phyloP scores from a whole-genome alignment of 371 early-diverging fungal genomes.

The Mortierella sp. region DNA sequence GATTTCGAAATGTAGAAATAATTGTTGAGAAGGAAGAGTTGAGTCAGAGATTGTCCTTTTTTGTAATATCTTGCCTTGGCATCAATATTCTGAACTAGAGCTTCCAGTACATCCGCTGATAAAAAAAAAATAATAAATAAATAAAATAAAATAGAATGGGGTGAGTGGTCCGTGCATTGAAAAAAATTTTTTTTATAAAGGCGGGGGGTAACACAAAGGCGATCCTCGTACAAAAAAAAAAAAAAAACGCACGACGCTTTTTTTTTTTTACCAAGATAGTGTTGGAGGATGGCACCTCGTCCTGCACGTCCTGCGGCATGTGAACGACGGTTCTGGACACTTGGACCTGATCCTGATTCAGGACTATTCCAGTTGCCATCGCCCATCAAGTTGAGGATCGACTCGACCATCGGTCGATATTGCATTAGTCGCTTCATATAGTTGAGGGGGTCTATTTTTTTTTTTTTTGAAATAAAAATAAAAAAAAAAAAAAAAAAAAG shows the following conservation, averaged over 20 bases:
- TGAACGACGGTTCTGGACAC: conserved; percentile 46
- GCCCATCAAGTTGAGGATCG: conserved; percentile 63
- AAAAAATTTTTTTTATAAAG: background rate
- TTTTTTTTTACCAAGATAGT: conserved; percentile 43
- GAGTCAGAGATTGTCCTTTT: conserved; percentile 70
- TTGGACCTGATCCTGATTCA: conserved; percentile 22
- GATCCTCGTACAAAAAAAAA: background rate
- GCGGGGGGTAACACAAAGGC: background rate
- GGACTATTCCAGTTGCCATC: conserved; percentile 73
- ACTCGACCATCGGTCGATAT: conserved; percentile 69
- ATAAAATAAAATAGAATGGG: conserved; percentile 32
- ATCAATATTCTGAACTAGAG: conserved; percentile 70
- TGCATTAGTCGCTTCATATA: conserved; percentile 68
- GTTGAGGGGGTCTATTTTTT: conserved; percentile 69
- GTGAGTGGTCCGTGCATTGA: background rate
- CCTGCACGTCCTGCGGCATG: conserved; percentile 45
- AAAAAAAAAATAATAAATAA: conserved; percentile 24
- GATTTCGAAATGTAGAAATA: conserved; percentile 79
- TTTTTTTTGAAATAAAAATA: no score
- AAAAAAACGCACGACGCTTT: no score
- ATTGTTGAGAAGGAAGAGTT: conserved; percentile 86
- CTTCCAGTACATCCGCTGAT: conserved; percentile 68
- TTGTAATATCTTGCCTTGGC: conserved; percentile 79
- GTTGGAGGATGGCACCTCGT: conserved; percentile 36
- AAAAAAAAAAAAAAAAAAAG: background rate